Percentiles rank a stretch among this genome's conserved stretches.
These are phyloP conservation scores for Echinochloa phyllopogon DNA, from an alignment of 176 grass and related monocot species.

Conservation along the genomic window DNA sequence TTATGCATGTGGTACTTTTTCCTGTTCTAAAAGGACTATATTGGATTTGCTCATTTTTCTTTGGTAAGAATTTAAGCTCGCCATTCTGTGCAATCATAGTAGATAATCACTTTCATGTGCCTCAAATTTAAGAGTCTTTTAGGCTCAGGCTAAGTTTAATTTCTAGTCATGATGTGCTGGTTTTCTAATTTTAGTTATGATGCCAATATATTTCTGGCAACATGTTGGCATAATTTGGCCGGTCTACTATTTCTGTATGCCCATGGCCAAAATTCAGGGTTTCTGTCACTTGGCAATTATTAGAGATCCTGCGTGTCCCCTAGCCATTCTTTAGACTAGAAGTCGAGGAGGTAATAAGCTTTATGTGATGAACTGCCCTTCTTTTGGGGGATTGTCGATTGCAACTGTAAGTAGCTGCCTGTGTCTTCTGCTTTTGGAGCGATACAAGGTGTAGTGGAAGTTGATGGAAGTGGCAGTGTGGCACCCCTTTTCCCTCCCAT, in stretches of 20 bases:
- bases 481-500: constrained; percentile 14
- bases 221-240: constrained; percentile 2
- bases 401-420: constrained; percentile 11
- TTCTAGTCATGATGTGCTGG: not conserved
- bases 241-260: not conserved
- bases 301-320: not conserved
- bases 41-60: not conserved
- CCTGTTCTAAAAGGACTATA: not conserved
- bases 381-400: constrained; percentile 12
- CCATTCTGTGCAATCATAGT: not conserved
- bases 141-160: not conserved
- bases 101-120: not conserved
- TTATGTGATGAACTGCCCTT: not conserved
- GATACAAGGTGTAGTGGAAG: constrained; percentile 27
- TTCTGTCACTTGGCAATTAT: constrained; percentile 13
- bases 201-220: not conserved
- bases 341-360: not conserved
- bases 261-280: not conserved
- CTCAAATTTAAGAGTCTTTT: not conserved
- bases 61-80: not conserved
- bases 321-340: not conserved
- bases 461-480: constrained; percentile 30
- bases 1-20: not conserved
- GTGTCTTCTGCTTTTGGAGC: constrained; percentile 23
- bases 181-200: not conserved